Base-by-base conservation (phyloP, 1,284 basidiomycete genomes). In the Flammula alnicola region DNA sequence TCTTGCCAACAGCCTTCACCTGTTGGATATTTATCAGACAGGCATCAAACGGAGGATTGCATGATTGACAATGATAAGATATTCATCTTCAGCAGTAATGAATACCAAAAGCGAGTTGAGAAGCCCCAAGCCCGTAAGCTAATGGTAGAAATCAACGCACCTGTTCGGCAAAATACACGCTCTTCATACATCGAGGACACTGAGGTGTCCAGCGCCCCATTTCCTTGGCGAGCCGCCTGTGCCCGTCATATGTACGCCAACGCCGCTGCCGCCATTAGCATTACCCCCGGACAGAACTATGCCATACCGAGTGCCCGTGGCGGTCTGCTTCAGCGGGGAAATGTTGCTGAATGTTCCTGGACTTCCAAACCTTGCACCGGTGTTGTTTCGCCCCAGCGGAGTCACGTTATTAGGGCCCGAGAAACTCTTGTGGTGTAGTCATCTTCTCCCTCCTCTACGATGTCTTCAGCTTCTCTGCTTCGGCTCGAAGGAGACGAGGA, bases 1-100 rank as follows among this genome's bases (percentile, higher is more conserved):
- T 86, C 72, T 88, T 84, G 12, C 86, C n/a, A 3, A 86, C 76
- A 2, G 88, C 88, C 67, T 88, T 88, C 49, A 86, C 80, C 83
- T 86, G 25, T 10, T 12, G 35, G 23, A 16, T 4, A 22, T 4
- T 9, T 14, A 32, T 25, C 39, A 14, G 23, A 27, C n/a, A 16
- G 1, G 26, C 46, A 30, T n/a, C 5, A 37, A 31, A 37, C 6
- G 37, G 39, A 17, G 10, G n/a, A 2, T n/a, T n/a, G n/a, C n/a
- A n/a, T n/a, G n/a, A n/a, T n/a, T n/a, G n/a, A n/a, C n/a, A n/a
- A n/a, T n/a, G n/a, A n/a, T n/a, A n/a, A n/a, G n/a, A n/a, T n/a
- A n/a, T n/a, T n/a, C n/a, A n/a, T n/a, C n/a, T n/a, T n/a, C n/a
- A n/a, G n/a, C n/a, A n/a, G n/a, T n/a, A n/a, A n/a, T n/a, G n/a